Conservation (phyloP, 2,329 filamentous ascomycete genomes). For the Ophiostoma quercus region DNA sequence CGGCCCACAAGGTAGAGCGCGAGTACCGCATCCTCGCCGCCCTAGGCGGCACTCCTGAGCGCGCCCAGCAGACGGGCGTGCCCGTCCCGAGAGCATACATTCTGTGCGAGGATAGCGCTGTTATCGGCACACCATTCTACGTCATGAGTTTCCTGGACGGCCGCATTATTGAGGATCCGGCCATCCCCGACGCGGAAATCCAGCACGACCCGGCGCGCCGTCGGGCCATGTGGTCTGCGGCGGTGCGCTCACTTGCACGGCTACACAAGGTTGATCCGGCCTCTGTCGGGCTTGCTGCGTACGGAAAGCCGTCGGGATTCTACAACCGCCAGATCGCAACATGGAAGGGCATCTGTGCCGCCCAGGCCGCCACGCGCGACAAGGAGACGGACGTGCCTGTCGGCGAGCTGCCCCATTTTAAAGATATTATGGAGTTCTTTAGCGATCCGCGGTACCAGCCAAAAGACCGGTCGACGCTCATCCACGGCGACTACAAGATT, state of each 20-base stretch:
- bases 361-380: slow-evolving; percentile 71
- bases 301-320: slow-evolving; percentile 70
- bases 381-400: slow-evolving; percentile 71
- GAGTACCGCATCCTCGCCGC: slow-evolving; percentile 90
- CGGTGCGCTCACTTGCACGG: slow-evolving; percentile 74
- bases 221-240: slow-evolving; percentile 77
- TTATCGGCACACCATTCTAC: slow-evolving; percentile 91
- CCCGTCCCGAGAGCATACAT: slow-evolving; percentile 79
- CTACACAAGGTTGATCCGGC: slow-evolving; percentile 71
- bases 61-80: slow-evolving; percentile 57
- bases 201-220: slow-evolving; percentile 41
- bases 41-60: slow-evolving; percentile 45
- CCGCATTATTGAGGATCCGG: slow-evolving; percentile 84
- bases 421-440: slow-evolving; percentile 76
- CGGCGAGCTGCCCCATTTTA: slow-evolving; percentile 76
- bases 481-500: slow-evolving; percentile 97
- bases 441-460: slow-evolving; percentile 64
- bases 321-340: slow-evolving; percentile 82
- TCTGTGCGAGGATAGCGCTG: slow-evolving; percentile 73
- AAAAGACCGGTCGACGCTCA: slow-evolving; percentile 67
- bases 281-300: slow-evolving; percentile 62
- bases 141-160: slow-evolving; percentile 95
- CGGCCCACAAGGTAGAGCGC: slow-evolving; percentile 92
- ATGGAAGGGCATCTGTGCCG: slow-evolving; percentile 69
- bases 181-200: slow-evolving; percentile 61